phyloP scores from a whole-genome alignment of 2,329 filamentous ascomycete genomes.

The Cryphonectria naterciae region DNA sequence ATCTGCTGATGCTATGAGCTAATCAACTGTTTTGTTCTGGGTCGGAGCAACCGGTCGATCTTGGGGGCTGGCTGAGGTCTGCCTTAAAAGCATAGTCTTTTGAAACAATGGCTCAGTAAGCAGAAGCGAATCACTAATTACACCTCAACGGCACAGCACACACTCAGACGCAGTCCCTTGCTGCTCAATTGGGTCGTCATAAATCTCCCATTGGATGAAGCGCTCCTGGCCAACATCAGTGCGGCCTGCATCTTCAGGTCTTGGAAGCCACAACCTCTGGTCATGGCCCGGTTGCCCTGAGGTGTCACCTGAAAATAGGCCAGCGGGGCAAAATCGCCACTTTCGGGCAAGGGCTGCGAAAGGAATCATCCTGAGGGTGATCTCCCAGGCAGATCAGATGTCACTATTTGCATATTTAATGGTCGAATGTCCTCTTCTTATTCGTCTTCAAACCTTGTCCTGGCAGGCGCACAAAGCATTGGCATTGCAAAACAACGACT shows the following conservation, averaged over 20 bases:
- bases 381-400: background rate
- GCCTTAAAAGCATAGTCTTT: background rate
- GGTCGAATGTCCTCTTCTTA: background rate
- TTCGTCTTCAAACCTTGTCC: background rate
- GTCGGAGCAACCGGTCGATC: background rate
- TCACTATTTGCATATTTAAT: background rate
- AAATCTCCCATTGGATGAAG: background rate
- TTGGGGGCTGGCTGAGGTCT: background rate
- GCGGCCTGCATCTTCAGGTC: background rate
- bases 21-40: background rate
- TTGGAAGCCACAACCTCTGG: background rate
- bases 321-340: background rate
- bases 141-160: background rate
- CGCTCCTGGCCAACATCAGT: background rate
- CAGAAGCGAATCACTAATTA: background rate
- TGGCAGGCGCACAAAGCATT: background rate
- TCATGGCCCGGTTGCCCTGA: background rate
- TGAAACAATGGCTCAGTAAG: conserved; percentile 2
- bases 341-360: background rate
- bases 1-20: background rate
- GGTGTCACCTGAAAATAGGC: background rate
- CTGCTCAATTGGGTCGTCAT: background rate
- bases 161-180: background rate
- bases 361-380: no score
- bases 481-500: background rate